Percentiles rank a stretch among this genome's conserved stretches.
phyloP scores from a whole-genome alignment of 2,329 filamentous ascomycete species.

The Colletotrichum caudatum region DNA sequence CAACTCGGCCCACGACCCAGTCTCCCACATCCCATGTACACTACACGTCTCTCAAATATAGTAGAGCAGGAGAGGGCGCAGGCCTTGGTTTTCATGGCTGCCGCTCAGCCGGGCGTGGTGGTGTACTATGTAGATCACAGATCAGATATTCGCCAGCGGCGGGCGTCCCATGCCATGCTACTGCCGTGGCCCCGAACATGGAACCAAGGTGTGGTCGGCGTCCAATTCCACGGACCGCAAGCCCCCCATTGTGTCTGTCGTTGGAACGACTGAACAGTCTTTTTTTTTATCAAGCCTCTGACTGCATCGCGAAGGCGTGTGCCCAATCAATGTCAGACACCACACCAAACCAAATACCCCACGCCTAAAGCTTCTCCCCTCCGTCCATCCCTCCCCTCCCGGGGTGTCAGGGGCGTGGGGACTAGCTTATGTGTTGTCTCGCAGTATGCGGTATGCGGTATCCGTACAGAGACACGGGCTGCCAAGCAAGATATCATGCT shows the following conservation, averaged over 20 bases:
- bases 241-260: background rate
- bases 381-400: background rate
- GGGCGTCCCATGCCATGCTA: background rate
- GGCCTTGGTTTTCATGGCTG: background rate
- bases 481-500: background rate
- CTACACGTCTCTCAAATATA: background rate
- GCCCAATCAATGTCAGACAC: background rate
- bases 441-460: background rate
- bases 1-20: background rate
- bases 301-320: background rate
- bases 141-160: background rate
- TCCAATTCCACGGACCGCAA: background rate
- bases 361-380: constrained; percentile 5
- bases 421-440: background rate
- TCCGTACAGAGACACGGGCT: background rate
- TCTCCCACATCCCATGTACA: background rate
- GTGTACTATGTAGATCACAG: background rate
- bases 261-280: background rate
- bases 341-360: constrained; percentile 1
- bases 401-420: background rate
- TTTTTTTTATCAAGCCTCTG: background rate
- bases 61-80: background rate
- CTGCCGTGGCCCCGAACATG: background rate
- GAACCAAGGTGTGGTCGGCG: background rate
- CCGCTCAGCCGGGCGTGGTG: background rate